phyloP scores from a whole-genome alignment of 371 early-diverging fungal species.

The Zychaea mexicana region DNA sequence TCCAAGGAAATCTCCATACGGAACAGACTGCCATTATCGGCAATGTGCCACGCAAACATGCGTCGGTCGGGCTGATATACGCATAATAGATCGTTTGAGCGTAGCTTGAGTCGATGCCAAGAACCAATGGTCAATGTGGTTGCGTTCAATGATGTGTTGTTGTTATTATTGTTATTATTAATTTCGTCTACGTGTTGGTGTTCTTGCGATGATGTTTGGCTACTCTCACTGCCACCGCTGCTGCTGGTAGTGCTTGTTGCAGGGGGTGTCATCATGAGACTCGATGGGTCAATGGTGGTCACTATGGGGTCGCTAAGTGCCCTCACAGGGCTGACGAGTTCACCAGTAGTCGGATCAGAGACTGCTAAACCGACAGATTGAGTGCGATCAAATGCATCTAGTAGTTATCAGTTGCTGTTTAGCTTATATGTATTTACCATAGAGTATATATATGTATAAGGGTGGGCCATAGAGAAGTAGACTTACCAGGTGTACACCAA shows the following conservation, averaged over 20 bases:
- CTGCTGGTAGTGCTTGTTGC: background rate
- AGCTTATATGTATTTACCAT: no score
- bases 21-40: slow-evolving; percentile 67
- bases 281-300: slow-evolving; percentile 29
- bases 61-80: slow-evolving; percentile 58
- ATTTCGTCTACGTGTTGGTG: background rate
- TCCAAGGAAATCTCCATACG: slow-evolving; percentile 71
- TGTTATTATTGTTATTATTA: background rate
- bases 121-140: slow-evolving; percentile 75
- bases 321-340: background rate
- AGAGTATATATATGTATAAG: no score
- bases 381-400: slow-evolving; percentile 10
- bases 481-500: slow-evolving; percentile 23
- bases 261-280: slow-evolving; percentile 19
- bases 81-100: slow-evolving; percentile 63
- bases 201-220: background rate
- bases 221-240: background rate
- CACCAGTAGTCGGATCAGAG: background rate
- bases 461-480: no score
- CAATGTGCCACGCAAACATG: slow-evolving; percentile 72
- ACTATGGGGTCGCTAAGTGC: slow-evolving; percentile 21
- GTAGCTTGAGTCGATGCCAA: slow-evolving; percentile 74
- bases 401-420: no score
- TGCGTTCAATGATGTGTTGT: slow-evolving; percentile 38
- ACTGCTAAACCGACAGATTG: slow-evolving; percentile 16